Percentiles rank a stretch among this genome's conserved stretches.
phyloP scores from a whole-genome alignment of 2,329 filamentous ascomycete genomes.

The Penicillium sp. region DNA sequence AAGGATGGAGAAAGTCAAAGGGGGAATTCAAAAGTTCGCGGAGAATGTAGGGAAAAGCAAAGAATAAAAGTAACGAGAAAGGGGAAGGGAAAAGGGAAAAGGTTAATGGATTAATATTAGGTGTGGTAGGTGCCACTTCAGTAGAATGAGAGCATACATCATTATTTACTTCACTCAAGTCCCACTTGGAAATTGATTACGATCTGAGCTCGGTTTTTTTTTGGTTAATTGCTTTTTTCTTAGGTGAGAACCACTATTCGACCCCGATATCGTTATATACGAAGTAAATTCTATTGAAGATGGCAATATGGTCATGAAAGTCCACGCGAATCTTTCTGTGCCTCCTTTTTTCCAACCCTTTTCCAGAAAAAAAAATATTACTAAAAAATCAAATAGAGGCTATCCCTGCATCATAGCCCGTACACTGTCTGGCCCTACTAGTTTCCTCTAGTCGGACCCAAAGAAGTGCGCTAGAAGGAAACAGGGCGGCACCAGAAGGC shows the following conservation, averaged over 20 bases:
- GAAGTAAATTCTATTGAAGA: no score
- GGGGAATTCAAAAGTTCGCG: not conserved
- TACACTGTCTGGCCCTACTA: conserved; percentile 7
- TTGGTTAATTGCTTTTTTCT: not conserved
- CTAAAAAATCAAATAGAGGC: not conserved
- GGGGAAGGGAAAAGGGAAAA: conserved; percentile 9
- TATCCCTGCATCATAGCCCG: conserved; percentile 4
- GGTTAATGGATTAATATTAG: conserved; percentile 16
- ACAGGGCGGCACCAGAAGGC: conserved; percentile 36
- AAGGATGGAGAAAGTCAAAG: not conserved
- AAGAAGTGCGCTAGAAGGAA: conserved; percentile 31
- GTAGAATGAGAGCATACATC: conserved; percentile 3
- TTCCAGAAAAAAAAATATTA: not conserved
- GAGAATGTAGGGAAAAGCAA: not conserved
- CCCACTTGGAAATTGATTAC: conserved; percentile 2
- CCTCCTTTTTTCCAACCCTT: not conserved
- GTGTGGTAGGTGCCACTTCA: conserved; percentile 29
- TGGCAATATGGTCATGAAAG: no score
- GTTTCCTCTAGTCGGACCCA: conserved; percentile 22
- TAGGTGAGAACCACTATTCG: not conserved
- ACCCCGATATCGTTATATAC: not conserved
- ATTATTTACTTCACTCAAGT: conserved; percentile 14
- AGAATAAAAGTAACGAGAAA: conserved; percentile 6
- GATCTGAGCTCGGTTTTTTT: not conserved
- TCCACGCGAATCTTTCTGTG: not conserved